Conservation (phyloP, 192 early-diverging fungal species). For the Geosiphon pyriformis region DNA sequence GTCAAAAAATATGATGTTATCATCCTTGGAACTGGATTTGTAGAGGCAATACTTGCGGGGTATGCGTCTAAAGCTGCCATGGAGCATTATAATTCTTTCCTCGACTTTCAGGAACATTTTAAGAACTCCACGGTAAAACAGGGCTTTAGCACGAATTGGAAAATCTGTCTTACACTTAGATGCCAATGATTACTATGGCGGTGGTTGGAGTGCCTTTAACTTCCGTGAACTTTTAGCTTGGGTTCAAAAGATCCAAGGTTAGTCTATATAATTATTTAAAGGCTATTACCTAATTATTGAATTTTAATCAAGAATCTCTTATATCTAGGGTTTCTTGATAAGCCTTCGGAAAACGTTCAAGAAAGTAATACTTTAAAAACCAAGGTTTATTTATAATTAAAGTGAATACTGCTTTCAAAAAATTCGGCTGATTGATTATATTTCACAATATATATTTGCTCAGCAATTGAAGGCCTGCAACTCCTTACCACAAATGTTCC, state of each 20-base stretch:
- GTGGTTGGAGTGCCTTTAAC: conserved; percentile 51
- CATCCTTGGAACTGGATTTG: conserved; percentile 81
- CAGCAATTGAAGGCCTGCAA: conserved; percentile 15
- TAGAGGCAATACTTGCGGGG: conserved; percentile 77
- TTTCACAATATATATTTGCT: not conserved
- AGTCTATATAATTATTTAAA: not conserved
- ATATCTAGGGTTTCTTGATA: not conserved
- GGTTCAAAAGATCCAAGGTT: conserved; percentile 29
- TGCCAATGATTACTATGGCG: conserved; percentile 75
- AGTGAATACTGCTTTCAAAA: not conserved
- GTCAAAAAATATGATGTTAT: conserved; percentile 66
- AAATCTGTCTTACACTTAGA: conserved; percentile 79
- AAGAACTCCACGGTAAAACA: conserved; percentile 17
- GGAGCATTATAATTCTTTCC: not conserved
- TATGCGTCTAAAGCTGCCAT: conserved; percentile 26
- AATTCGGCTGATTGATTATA: not conserved
- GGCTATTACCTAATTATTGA: too few species aligned
- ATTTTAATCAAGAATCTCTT: too few species aligned
- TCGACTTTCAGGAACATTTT: not conserved
- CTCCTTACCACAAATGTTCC: not conserved
- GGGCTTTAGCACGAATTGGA: conserved; percentile 61
- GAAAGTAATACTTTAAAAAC: conserved; percentile 15
- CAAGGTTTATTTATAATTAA: not conserved
- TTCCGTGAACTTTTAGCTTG: conserved; percentile 48
- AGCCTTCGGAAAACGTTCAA: not conserved